Percentiles rank a stretch among this genome's conserved stretches.
Conservation (phyloP, 2,329 filamentous ascomycete genomes). For the Epichloe coenophiala region DNA sequence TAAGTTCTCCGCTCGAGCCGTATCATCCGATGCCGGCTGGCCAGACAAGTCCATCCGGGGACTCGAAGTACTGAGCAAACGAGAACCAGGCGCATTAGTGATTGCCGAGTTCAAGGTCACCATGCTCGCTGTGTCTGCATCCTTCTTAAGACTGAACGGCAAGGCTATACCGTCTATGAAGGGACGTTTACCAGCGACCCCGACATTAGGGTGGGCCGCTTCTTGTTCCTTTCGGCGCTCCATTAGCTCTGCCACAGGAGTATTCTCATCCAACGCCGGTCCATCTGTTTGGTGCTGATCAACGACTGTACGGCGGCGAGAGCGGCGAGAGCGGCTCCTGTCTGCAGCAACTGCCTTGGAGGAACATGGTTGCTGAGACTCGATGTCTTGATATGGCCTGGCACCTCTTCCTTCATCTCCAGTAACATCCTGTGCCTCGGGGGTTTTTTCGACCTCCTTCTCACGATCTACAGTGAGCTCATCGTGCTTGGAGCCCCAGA, state of each 20-base stretch:
- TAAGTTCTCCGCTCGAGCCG: slow-evolving; percentile 5
- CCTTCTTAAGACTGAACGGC: slow-evolving; percentile 55
- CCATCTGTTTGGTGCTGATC: slow-evolving; percentile 36
- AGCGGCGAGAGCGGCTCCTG: slow-evolving; percentile 31
- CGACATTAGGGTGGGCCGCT: slow-evolving; percentile 27
- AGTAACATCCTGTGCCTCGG: slow-evolving; percentile 19
- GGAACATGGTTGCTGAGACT: slow-evolving; percentile 21
- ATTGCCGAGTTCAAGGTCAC: slow-evolving; percentile 42
- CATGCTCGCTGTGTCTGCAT: slow-evolving; percentile 57
- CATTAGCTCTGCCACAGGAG: slow-evolving; percentile 29
- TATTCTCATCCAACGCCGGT: slow-evolving; percentile 22
- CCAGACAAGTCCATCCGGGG: slow-evolving; percentile 2
- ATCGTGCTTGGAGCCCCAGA: slow-evolving; percentile 85
- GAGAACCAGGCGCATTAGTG: slow-evolving; percentile 17
- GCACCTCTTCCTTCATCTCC: slow-evolving; percentile 30
- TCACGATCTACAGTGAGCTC: slow-evolving; percentile 54
- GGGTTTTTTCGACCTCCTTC: slow-evolving; percentile 31
- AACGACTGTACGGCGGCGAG: slow-evolving; percentile 30
- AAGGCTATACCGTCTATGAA: slow-evolving; percentile 57
- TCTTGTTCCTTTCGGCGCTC: slow-evolving; percentile 27
- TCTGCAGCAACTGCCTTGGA: slow-evolving; percentile 10
- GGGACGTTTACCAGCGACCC: slow-evolving; percentile 47
- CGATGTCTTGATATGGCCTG: slow-evolving; percentile 26
- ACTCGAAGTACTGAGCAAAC: slow-evolving; percentile 18
- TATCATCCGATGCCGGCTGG: not conserved